Evolutionary conservation across 495 filamentous ascomycete genomes (phyloP).

Genomic region (Acidiella bohemica): DNA sequence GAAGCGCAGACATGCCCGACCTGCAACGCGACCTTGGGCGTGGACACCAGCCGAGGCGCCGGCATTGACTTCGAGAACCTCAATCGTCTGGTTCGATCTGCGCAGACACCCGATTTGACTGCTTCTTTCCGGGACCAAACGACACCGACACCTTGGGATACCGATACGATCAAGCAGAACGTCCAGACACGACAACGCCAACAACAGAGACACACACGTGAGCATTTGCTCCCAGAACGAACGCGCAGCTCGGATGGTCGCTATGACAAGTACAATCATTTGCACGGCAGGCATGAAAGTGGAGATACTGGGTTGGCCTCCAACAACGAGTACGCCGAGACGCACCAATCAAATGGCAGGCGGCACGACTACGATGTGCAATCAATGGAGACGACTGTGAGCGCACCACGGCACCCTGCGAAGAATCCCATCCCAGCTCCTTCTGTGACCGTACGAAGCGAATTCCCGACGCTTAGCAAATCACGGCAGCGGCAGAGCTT

Average conservation of each 20-base stretch:
- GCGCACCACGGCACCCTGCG: slow-evolving; percentile 55
- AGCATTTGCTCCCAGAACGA: slow-evolving; percentile 23
- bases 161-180: slow-evolving; percentile 29
- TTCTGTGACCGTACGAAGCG: slow-evolving; percentile 80
- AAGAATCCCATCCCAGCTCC: slow-evolving; percentile 88
- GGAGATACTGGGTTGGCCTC: slow-evolving; percentile 58
- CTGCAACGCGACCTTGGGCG: slow-evolving; percentile 80
- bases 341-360: slow-evolving; percentile 35
- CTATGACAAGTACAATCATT: slow-evolving; percentile 32
- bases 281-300: slow-evolving; percentile 56
- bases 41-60: slow-evolving; percentile 90
- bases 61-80: slow-evolving; percentile 60
- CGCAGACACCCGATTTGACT: slow-evolving; percentile 52
- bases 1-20: slow-evolving; percentile 92
- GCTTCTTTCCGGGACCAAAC: slow-evolving; percentile 31
- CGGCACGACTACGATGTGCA: slow-evolving; percentile 94
- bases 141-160: slow-evolving; percentile 50
- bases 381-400: slow-evolving; percentile 81
- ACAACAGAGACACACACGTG: slow-evolving; percentile 7
- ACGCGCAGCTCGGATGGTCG: slow-evolving; percentile 38
- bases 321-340: slow-evolving; percentile 53
- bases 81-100: slow-evolving; percentile 82
- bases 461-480: slow-evolving; percentile 86
- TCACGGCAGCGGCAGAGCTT: slow-evolving; percentile 90
- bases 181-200: slow-evolving; percentile 24